These are phyloP conservation scores for Solanum gandarillasii DNA, from an alignment of 257 asterid species.

Conservation along the genomic window DNA sequence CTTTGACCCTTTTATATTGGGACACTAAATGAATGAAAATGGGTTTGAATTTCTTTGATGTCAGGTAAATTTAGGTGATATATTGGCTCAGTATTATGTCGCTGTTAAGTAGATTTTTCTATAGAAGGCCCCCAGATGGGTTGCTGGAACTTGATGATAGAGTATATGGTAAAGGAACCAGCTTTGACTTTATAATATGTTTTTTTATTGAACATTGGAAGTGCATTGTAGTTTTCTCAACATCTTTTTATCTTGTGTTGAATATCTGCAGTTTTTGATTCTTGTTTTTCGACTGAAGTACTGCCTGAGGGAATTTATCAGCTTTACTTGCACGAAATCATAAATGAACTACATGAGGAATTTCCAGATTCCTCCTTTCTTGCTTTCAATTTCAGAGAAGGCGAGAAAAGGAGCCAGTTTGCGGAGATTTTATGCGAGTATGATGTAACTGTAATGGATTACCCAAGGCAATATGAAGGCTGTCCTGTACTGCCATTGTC, in stretches of 20 bases:
- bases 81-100: conserved; percentile 44
- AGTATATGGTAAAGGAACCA: conserved; percentile 61
- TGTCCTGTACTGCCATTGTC: conserved; percentile 91
- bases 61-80: conserved; percentile 8
- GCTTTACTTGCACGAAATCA: conserved; percentile 81
- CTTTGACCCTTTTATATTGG: not conserved
- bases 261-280: conserved; percentile 78
- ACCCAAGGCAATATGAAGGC: conserved; percentile 97
- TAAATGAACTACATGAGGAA: conserved; percentile 79
- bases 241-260: conserved; percentile 6
- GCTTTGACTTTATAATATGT: not conserved
- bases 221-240: not conserved
- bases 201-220: not conserved
- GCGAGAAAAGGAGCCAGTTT: conserved; percentile 82
- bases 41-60: not conserved
- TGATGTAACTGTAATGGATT: conserved; percentile 89
- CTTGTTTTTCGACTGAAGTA: conserved; percentile 95
- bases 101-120: conserved; percentile 84
- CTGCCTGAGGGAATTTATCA: conserved; percentile 83
- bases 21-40: not conserved
- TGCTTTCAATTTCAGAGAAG: conserved; percentile 94
- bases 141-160: conserved; percentile 81
- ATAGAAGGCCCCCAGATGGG: conserved; percentile 96
- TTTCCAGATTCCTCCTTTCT: conserved; percentile 85
- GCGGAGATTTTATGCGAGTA: conserved; percentile 76